Evolutionary conservation across 495 filamentous ascomycete genomes (phyloP), one percentile per base, ranked within the genome.

Genomic region (Penicillium manginii): DNA sequence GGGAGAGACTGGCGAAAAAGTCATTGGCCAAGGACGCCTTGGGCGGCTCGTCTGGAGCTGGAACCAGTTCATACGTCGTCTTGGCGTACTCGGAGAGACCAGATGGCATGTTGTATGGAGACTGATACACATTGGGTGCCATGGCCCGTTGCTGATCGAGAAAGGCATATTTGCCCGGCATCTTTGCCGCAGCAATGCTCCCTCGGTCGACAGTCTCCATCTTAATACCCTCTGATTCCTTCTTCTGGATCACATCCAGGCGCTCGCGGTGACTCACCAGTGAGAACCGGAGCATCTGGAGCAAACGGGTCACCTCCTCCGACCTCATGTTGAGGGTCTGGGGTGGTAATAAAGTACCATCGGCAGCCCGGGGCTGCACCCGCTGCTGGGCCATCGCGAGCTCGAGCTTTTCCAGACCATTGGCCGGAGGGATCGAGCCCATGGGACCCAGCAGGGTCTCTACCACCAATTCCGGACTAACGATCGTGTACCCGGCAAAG

Each of bases 251-350:
- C 31, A 78, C 72, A 64, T 80, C 77, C 15, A 80, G 64, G 43
- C 73, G 76, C 57, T 80, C 77, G 19, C 76, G 77, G 50, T 80
- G 73, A 49, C 73, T 77, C 18, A 78, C 73, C 50, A 80, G 62
- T 14, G 77, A 80, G 61, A 80, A 80, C 32, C 77, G 77, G 17
- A 80, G 73, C 77, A 80, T 80, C 42, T 77, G 69, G 52, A 80
- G 64, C 18, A 80, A 55, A 18, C 75, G 76, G 29, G 68, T 77
- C 53, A 80, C 77, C 58, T 80, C 77, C 49, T 80, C 77, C 23
- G 77, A 78, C 26, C 76, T 69, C 76, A 78, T 80, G 56, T 80
- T 80, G 45, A 80, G 67, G 32, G 75, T 74, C 58, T 80, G 77
- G 40, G 71, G 66, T 19, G 77, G 72, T 21, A 78, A 62, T 51